Conservation (phyloP, 202 grass and related monocot species). For the Dendrocalamus latiflorus region DNA sequence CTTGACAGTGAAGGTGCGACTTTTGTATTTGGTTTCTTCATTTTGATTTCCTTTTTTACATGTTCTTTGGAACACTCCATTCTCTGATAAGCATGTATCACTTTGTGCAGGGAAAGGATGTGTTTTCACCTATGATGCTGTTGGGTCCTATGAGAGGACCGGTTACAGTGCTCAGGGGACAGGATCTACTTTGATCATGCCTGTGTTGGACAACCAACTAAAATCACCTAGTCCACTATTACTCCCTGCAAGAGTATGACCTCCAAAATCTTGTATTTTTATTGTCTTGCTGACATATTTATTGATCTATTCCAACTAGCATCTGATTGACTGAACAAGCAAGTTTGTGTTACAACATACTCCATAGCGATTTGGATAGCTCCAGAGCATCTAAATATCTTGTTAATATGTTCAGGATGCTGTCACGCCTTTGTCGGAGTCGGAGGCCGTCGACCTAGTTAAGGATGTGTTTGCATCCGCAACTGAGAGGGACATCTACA, state of each 20-base stretch:
- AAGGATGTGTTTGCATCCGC: constrained; percentile 99
- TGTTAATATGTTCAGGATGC: constrained; percentile 57
- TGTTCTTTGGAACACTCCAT: background rate
- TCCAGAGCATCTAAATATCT: background rate
- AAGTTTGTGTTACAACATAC: background rate
- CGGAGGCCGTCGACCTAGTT: constrained; percentile 81
- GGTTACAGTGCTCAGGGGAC: constrained; percentile 93
- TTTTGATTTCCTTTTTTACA: background rate
- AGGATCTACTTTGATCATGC: constrained; percentile 84
- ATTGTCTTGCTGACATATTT: background rate
- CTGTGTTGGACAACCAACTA: constrained; percentile 93
- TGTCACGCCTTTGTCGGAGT: constrained; percentile 81
- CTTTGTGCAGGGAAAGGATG: constrained; percentile 85
- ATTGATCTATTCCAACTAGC: background rate
- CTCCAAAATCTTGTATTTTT: background rate
- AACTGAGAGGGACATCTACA: constrained; percentile 98
- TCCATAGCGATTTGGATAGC: background rate
- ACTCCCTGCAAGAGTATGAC: constrained; percentile 71
- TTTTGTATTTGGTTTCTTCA: background rate
- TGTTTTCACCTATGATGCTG: constrained; percentile 93
- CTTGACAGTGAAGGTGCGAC: constrained; percentile 74
- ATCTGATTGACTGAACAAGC: background rate
- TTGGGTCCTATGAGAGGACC: constrained; percentile 89
- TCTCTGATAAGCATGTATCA: background rate
- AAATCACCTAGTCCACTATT: constrained; percentile 94